Conservation (phyloP, 2,329 filamentous ascomycete species). For the Niveomyces coronatus region DNA sequence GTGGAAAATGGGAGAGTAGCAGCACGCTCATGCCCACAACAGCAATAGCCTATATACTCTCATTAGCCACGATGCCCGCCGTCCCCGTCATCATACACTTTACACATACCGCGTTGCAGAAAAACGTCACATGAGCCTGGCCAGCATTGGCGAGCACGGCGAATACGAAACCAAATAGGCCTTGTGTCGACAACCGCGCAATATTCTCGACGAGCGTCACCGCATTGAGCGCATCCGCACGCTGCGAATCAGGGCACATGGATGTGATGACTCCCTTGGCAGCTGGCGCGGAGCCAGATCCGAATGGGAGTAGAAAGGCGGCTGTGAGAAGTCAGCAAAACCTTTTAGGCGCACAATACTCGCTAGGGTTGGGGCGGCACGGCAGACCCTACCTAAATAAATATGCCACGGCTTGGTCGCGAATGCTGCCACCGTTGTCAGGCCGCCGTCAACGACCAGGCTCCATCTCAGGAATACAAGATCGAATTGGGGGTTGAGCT, state of each 20-base stretch:
- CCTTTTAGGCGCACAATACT: not conserved
- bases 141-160: slow-evolving; percentile 50
- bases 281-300: slow-evolving; percentile 57
- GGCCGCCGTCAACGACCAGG: slow-evolving; percentile 50
- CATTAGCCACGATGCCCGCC: too few relatives aligned
- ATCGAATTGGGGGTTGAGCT: slow-evolving; percentile 49
- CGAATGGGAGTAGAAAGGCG: slow-evolving; percentile 54
- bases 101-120: slow-evolving; percentile 49
- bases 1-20: slow-evolving; percentile 32
- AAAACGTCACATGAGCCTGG: slow-evolving; percentile 52
- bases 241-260: slow-evolving; percentile 52
- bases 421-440: slow-evolving; percentile 54
- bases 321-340: slow-evolving; percentile 24
- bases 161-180: slow-evolving; percentile 58
- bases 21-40: slow-evolving; percentile 32
- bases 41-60: slow-evolving; percentile 45
- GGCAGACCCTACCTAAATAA: slow-evolving; percentile 38
- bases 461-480: slow-evolving; percentile 57
- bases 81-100: slow-evolving; percentile 9
- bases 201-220: slow-evolving; percentile 63
- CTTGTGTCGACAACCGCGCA: slow-evolving; percentile 51
- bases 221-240: slow-evolving; percentile 56
- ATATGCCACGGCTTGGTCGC: slow-evolving; percentile 57
- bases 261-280: slow-evolving; percentile 65
- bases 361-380: not conserved